These are phyloP conservation scores for Bryoerythrophyllum caledonicum DNA, from an alignment of 225 moss, liverwort and hornwort species.

Conservation along the genomic window DNA sequence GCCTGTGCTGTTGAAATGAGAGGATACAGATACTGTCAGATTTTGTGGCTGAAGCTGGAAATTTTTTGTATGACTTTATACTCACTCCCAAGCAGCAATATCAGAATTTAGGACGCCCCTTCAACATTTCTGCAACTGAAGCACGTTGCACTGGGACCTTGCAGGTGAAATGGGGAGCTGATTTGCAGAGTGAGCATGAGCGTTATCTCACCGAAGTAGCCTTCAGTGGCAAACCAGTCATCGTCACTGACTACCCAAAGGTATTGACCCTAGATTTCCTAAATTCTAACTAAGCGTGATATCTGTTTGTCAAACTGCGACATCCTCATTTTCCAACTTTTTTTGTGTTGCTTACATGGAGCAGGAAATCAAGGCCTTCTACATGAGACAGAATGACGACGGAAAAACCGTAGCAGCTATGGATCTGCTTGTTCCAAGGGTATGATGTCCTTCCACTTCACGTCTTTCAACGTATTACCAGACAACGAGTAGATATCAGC, in stretches of 20 bases:
- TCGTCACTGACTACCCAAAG: constrained; percentile 98
- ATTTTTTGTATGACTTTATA: not conserved
- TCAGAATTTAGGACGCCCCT: not conserved
- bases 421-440: constrained; percentile 96
- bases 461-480: not conserved
- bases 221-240: constrained; percentile 80
- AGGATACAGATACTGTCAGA: not conserved
- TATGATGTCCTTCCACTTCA: constrained; percentile 24
- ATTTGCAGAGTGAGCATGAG: constrained; percentile 96
- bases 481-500: not conserved
- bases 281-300: not conserved
- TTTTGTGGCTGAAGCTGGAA: not conserved
- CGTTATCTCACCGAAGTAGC: constrained; percentile 91
- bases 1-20: not conserved
- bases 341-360: constrained; percentile 19
- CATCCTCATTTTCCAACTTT: constrained; percentile 9
- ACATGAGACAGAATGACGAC: constrained; percentile 98
- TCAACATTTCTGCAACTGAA: constrained; percentile 12
- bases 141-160: constrained; percentile 13
- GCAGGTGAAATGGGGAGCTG: constrained; percentile 94
- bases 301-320: not conserved
- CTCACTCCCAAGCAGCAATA: not conserved
- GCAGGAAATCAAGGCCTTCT: constrained; percentile 98
- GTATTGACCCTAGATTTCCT: constrained; percentile 28
- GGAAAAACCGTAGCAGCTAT: constrained; percentile 96